Base-by-base conservation (phyloP, 2,329 filamentous ascomycete species). In the Fusarium virguliforme region DNA sequence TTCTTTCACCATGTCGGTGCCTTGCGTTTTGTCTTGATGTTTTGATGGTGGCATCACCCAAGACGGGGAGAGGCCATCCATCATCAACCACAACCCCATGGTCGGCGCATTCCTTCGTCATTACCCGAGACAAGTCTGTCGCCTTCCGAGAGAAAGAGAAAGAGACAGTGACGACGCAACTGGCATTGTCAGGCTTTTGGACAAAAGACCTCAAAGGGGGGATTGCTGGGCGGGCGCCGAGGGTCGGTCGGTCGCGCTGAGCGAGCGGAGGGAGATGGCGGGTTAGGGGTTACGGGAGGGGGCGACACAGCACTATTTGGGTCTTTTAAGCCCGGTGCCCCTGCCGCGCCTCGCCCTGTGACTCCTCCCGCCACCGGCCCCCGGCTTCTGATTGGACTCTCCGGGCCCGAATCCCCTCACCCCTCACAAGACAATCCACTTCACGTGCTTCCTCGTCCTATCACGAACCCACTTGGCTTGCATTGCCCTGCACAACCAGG, bases 231-330 rank as follows among this genome's bases (percentile, higher is more conserved):
- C 26, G 60, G 58, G 22, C 38, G 24, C 71, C 63, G 68, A 46
- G 63, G 51, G 69, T 64, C 54, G 64, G 68, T 40, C 61, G 51
- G 69, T 64, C 54, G 64, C 61, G 35, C 57, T 58, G 65, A 66
- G 55, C 62, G 64, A 66, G 60, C 62, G 60, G 65, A 68, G 69
- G 70, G 74, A 76, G 75, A 74, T 67, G 71, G 69, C 74, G 70
- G 72, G 67, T 73, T 77, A 61, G 54, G 67, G 78, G 78, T 73
- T 77, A 61, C 54, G 67, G 78, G 78, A 79, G 83, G 84, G 85
- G 84, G 85, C 83, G 82, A 80, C 78, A 76, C 78, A 81, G 81
- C 80, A 81, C 83, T 87, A 86, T 88, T 86, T 88, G 86, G 85
- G 81, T 83, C 82, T 83, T 85, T 87, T 86, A 87, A 85, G 82